These are phyloP conservation scores for Gaeumannomyces sp. DNA, from an alignment of 2,329 filamentous ascomycete species.

Conservation along the genomic window DNA sequence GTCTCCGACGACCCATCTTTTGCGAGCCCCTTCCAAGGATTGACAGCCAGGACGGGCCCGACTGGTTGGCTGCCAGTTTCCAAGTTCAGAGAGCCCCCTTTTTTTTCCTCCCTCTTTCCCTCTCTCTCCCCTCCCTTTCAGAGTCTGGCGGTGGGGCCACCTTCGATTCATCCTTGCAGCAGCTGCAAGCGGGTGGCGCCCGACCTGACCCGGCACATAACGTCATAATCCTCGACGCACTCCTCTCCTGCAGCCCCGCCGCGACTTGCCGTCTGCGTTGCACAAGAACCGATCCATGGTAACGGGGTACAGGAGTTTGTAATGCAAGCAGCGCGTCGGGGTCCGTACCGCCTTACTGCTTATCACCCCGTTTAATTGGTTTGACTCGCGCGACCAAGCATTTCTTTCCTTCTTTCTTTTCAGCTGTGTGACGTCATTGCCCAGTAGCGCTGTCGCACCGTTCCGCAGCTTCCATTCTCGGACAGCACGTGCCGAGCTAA, in stretches of 20 bases:
- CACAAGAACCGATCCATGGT: background rate
- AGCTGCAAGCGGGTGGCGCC: background rate
- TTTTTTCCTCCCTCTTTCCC: background rate
- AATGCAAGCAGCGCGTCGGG: background rate
- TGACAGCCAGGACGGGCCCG: background rate
- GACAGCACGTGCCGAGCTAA: background rate
- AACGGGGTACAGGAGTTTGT: slow-evolving; percentile 1
- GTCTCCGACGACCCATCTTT: background rate
- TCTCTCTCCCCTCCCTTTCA: background rate
- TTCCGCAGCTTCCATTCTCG: background rate
- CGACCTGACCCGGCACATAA: background rate
- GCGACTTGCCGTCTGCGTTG: background rate
- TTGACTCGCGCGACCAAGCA: background rate
- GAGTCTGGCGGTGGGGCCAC: background rate
- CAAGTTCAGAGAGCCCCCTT: background rate
- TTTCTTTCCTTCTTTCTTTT: background rate
- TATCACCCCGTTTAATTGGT: background rate
- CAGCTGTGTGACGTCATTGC: background rate
- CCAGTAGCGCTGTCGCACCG: background rate
- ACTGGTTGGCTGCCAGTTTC: background rate
- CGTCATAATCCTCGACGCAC: background rate
- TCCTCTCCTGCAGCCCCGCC: too few species aligned
- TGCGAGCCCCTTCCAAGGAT: background rate
- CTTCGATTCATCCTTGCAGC: background rate
- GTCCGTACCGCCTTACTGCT: background rate